Evolutionary conservation across 139 green algal genomes (phyloP).

Genomic region (Coccomyxa sp.): DNA sequence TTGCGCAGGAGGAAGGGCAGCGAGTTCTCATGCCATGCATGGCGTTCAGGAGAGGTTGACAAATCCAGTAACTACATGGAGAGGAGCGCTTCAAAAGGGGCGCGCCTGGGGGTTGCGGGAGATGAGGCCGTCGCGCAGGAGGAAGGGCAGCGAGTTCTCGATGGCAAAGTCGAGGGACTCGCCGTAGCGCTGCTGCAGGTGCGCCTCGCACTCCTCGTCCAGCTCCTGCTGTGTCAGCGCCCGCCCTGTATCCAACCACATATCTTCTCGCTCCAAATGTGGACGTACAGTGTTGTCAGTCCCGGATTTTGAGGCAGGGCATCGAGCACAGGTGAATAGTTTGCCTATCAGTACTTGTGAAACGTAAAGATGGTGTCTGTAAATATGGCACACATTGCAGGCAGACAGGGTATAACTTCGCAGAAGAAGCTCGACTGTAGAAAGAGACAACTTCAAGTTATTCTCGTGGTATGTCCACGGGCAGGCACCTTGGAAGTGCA

Average conservation of each 20-base stretch:
- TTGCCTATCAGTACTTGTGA: neutral
- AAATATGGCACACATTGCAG: too few species aligned
- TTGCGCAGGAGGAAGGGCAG: neutral
- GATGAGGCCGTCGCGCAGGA: conserved; percentile 45
- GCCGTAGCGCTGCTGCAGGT: conserved; percentile 36
- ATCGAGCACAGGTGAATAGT: neutral
- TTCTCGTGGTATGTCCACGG: too few species aligned
- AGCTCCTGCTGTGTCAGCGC: conserved; percentile 18
- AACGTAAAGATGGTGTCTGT: neutral
- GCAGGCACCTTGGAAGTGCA: too few species aligned
- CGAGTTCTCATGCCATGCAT: neutral
- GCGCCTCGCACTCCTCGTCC: conserved; percentile 41
- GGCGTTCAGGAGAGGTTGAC: neutral
- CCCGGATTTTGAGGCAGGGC: conserved; percentile 14
- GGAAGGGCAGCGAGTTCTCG: conserved; percentile 37
- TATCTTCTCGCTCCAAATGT: neutral
- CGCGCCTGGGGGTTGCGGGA: conserved; percentile 9
- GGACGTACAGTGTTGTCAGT: too few species aligned
- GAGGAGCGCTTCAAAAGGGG: neutral
- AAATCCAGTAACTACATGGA: neutral
- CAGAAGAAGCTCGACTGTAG: too few species aligned
- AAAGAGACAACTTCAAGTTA: too few species aligned
- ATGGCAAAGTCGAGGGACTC: conserved; percentile 51
- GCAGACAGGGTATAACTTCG: too few species aligned
- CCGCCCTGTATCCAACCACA: neutral